Conservation (phyloP, 2,329 filamentous ascomycete species). For the Monilinia fructigena region DNA sequence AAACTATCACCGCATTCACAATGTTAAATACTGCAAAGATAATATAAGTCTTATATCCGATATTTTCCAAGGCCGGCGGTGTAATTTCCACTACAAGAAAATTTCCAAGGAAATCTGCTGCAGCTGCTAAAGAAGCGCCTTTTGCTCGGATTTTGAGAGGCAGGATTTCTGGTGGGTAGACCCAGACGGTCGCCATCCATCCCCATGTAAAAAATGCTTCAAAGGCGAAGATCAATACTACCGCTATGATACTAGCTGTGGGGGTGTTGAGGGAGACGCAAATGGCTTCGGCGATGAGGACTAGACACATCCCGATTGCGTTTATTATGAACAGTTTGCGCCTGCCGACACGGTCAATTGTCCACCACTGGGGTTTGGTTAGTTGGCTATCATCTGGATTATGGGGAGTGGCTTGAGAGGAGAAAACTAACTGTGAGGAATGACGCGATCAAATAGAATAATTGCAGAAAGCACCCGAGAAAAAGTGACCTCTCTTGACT, state of each 20-base stretch:
- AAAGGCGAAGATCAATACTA: background rate
- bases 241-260: background rate
- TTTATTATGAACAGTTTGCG: background rate
- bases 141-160: background rate
- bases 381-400: constrained; percentile 47
- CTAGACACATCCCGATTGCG: background rate
- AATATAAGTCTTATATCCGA: background rate
- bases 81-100: constrained; percentile 1
- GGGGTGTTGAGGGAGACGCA: background rate
- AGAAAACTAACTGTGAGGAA: background rate
- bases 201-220: background rate
- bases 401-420: background rate
- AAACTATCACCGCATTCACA: background rate
- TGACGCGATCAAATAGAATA: background rate
- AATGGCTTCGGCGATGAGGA: background rate
- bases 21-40: background rate
- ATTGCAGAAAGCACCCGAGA: background rate
- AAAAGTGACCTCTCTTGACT: constrained; percentile 1
- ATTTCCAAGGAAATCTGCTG: background rate
- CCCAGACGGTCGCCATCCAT: background rate
- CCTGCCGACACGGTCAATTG: constrained; percentile 17
- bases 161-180: background rate
- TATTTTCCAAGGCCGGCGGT: background rate
- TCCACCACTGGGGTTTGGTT: constrained; percentile 38
- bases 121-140: background rate